These are phyloP conservation scores for Talaromyces sp. DNA, from an alignment of 2,329 filamentous ascomycete species.

Conservation along the genomic window DNA sequence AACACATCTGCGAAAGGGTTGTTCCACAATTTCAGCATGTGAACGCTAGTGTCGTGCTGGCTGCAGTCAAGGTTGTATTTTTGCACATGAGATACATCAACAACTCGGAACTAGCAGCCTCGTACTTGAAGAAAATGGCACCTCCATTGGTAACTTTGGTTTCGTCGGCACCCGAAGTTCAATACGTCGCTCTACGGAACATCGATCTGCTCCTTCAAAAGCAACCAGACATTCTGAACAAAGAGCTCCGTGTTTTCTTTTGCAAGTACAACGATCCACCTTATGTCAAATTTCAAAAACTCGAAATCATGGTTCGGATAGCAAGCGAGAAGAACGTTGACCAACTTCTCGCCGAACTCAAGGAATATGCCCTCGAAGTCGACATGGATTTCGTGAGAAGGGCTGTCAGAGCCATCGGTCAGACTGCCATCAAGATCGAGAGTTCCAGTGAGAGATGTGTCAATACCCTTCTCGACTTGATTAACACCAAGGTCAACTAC, in stretches of 20 bases:
- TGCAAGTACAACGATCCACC: conserved; percentile 99
- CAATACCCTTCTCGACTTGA: conserved; percentile 85
- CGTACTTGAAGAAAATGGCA: conserved; percentile 97
- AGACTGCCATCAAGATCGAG: conserved; percentile 98
- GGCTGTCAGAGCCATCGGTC: conserved; percentile 91
- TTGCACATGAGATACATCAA: conserved; percentile 86
- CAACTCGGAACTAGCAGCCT: conserved; percentile 69
- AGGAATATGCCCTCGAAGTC: conserved; percentile 95
- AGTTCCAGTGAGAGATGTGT: conserved; percentile 92
- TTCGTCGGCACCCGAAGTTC: conserved; percentile 91
- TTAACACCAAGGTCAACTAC: conserved; percentile 97
- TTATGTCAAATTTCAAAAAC: conserved; percentile 94
- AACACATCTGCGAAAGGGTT: conserved; percentile 96
- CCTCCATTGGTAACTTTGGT: conserved; percentile 92
- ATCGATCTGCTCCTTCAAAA: conserved; percentile 94
- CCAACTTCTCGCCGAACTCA: conserved; percentile 86
- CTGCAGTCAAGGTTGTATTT: conserved; percentile 97
- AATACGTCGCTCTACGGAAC: conserved; percentile 93
- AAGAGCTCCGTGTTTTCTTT: conserved; percentile 97
- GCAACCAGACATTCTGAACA: conserved; percentile 92
- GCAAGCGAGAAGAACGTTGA: conserved; percentile 96
- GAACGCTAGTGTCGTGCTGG: conserved; percentile 91
- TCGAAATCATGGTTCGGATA: conserved; percentile 99
- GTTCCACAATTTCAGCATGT: conserved; percentile 97
- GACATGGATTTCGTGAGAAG: conserved; percentile 98